These are phyloP conservation scores for Phytophthora cajani DNA, from an alignment of 352 stramenopile genomes.

Conservation along the genomic window DNA sequence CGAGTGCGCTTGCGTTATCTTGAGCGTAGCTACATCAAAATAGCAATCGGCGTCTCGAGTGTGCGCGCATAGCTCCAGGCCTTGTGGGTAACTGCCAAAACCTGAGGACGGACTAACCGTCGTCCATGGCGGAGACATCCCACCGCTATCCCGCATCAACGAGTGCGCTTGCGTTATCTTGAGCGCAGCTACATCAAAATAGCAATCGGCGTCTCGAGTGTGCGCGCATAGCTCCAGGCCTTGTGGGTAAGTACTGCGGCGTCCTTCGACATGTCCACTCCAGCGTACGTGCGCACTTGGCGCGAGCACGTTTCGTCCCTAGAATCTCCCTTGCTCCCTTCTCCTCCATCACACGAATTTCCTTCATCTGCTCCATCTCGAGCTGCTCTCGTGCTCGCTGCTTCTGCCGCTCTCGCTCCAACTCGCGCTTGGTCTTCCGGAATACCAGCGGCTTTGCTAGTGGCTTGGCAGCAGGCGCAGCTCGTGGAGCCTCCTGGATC, in stretches of 20 bases:
- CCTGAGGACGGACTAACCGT: conserved; percentile 11
- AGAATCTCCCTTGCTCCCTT: background rate
- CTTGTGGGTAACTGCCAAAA: conserved; percentile 24
- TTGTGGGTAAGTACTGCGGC: conserved; percentile 17
- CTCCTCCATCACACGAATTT: conserved; percentile 24
- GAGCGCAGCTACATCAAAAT: conserved; percentile 36
- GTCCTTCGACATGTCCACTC: conserved; percentile 31
- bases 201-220: conserved; percentile 44
- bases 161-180: conserved; percentile 3
- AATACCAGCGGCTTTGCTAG: conserved; percentile 51
- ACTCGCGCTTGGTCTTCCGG: conserved; percentile 62
- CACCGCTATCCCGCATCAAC: conserved; percentile 1
- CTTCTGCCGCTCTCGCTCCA: conserved; percentile 51
- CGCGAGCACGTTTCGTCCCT: conserved; percentile 3
- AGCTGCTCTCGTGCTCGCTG: conserved; percentile 16
- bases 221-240: conserved; percentile 19
- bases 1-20: conserved; percentile 2
- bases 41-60: conserved; percentile 41
- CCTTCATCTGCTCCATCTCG: conserved; percentile 27
- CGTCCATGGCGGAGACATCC: conserved; percentile 15
- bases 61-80: conserved; percentile 23
- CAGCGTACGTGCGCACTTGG: conserved; percentile 31
- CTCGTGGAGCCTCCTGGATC: conserved; percentile 7
- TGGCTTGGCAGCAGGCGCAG: conserved; percentile 18
- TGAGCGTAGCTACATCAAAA: conserved; percentile 36